A percentile compares a stretch with the other conserved stretches of the same genome.
These are phyloP conservation scores for Talaromyces marneffei DNA, from an alignment of 2,329 filamentous ascomycete species.

Conservation along the genomic window DNA sequence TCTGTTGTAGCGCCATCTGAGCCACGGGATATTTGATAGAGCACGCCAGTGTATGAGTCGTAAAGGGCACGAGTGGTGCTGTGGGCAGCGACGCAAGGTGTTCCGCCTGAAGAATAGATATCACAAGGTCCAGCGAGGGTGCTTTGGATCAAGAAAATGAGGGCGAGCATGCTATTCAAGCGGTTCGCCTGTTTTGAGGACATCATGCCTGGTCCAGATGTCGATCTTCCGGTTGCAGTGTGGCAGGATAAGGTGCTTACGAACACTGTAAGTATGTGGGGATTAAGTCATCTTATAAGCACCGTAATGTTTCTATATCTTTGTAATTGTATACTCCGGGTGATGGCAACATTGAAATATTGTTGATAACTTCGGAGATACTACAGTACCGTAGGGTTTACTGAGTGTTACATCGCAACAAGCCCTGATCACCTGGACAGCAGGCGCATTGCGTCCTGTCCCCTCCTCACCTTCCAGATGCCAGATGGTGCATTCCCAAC, in stretches of 20 bases:
- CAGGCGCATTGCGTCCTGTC: not conserved
- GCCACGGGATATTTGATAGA: conserved; percentile 56
- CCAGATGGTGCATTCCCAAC: not conserved
- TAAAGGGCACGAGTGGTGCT: conserved; percentile 61
- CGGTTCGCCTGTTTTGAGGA: not conserved
- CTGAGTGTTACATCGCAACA: not conserved
- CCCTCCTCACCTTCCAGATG: not conserved
- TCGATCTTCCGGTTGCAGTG: not conserved
- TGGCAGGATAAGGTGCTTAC: not conserved
- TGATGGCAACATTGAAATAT: not conserved
- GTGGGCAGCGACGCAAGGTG: conserved; percentile 60
- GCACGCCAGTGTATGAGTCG: conserved; percentile 45
- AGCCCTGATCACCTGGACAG: not conserved
- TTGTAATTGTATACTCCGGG: not conserved
- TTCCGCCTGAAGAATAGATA: conserved; percentile 53
- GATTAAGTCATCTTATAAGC: not conserved
- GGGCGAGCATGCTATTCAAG: conserved; percentile 19
- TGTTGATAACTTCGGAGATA: not conserved
- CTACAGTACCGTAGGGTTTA: not conserved
- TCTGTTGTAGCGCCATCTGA: conserved; percentile 45
- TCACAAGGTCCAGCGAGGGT: conserved; percentile 56
- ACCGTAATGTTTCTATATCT: not conserved
- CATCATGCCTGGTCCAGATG: not conserved
- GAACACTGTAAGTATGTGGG: not conserved
- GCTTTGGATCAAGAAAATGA: conserved; percentile 32